Evolutionary conservation across 169 alveolate species (phyloP).

Genomic region (Plasmodium fragile): DNA sequence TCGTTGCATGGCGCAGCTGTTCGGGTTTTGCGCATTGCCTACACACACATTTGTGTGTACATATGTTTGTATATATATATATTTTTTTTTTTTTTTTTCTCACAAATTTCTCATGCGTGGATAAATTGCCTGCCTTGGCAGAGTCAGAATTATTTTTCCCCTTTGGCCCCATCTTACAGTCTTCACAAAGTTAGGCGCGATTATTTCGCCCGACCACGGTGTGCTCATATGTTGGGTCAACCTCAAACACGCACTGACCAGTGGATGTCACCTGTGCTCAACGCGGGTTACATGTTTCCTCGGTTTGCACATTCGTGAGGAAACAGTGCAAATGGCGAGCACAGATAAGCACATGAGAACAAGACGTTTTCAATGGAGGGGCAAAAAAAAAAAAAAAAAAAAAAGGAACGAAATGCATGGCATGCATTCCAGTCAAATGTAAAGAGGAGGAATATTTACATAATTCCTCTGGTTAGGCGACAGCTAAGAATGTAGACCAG

Average conservation of each 20-base stretch:
- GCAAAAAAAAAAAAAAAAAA: not conserved
- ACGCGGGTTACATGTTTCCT: not conserved
- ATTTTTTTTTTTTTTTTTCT: constrained; percentile 11
- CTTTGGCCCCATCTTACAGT: not conserved
- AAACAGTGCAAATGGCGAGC: not conserved
- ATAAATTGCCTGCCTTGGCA: constrained; percentile 13
- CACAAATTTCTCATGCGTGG: constrained; percentile 64
- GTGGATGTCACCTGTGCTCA: not conserved
- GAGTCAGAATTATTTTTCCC: constrained; percentile 19
- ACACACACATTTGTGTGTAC: not conserved
- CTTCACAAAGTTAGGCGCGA: not conserved
- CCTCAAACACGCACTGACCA: not conserved
- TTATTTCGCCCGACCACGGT: not conserved
- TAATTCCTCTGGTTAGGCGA: not conserved
- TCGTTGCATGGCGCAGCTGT: not conserved
- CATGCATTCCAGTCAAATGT: constrained; percentile 1
- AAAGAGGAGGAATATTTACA: not conserved
- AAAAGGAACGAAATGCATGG: not conserved
- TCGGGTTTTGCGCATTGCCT: not conserved
- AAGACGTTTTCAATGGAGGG: not conserved
- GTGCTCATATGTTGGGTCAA: not conserved
- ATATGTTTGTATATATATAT: not conserved
- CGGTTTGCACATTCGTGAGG: not conserved
- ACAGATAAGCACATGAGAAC: not conserved
- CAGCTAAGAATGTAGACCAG: not conserved